These are phyloP conservation scores for Lepiota venenata DNA, from an alignment of 768 basidiomycete species.

Conservation along the genomic window DNA sequence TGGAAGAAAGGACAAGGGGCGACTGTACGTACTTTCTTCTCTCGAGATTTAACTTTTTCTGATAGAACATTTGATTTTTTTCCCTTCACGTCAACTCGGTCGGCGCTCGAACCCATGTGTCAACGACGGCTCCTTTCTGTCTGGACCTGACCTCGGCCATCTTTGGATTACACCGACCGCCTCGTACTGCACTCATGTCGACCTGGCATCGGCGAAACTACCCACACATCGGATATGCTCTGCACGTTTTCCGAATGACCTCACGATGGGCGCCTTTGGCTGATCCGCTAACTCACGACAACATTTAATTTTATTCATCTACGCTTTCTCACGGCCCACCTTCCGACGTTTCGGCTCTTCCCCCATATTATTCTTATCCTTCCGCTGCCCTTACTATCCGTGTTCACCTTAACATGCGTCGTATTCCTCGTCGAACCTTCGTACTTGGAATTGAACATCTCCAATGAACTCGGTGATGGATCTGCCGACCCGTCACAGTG, in stretches of 20 bases:
- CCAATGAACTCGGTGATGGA: not conserved
- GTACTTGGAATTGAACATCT: not conserved
- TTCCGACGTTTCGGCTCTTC: not conserved
- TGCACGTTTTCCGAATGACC: no score
- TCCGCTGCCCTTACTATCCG: not conserved
- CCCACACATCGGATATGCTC: no score
- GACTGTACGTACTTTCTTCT: slow-evolving; percentile 33
- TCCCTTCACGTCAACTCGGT: not conserved
- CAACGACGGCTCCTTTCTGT: not conserved
- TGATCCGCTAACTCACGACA: no score
- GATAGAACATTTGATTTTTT: not conserved
- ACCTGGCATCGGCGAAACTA: no score
- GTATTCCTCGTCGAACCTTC: not conserved
- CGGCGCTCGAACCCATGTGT: not conserved
- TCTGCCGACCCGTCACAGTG: not conserved
- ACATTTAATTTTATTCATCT: not conserved
- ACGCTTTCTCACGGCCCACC: not conserved
- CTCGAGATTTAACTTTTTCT: slow-evolving; percentile 4
- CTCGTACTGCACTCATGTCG: no score
- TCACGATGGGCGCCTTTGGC: no score
- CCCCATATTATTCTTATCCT: not conserved
- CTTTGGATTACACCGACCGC: no score
- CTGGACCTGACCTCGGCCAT: no score
- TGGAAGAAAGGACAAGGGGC: slow-evolving; percentile 24
- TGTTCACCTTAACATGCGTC: not conserved